Conservation (phyloP, 1,139 yeast species). For the Blastobotrys elegans region DNA sequence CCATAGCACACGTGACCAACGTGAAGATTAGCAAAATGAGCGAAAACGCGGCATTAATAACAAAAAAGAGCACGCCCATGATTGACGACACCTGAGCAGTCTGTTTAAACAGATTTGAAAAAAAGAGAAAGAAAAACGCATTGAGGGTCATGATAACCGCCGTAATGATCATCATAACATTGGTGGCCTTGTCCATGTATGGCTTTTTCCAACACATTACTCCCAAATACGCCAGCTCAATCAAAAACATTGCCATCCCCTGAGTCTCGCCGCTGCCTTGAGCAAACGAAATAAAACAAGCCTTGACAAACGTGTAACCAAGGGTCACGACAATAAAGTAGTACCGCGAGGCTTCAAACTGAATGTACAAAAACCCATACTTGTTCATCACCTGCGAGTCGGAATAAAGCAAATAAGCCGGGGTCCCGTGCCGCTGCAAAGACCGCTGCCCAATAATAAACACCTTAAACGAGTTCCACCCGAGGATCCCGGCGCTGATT, state of each 20-base stretch:
- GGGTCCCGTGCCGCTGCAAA: conserved; percentile 66
- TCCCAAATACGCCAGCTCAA: conserved; percentile 67
- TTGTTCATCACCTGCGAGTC: conserved; percentile 73
- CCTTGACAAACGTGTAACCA: conserved; percentile 63
- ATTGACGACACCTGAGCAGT: conserved; percentile 86
- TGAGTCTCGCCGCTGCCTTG: conserved; percentile 77
- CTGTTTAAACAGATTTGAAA: conserved; percentile 78
- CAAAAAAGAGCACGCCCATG: conserved; percentile 85
- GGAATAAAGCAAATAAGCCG: conserved; percentile 85
- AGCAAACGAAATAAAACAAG: conserved; percentile 79
- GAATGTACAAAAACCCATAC: conserved; percentile 88
- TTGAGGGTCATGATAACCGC: conserved; percentile 72
- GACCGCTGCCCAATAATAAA: conserved; percentile 67
- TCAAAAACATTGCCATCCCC: conserved; percentile 68
- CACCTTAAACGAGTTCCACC: conserved; percentile 71
- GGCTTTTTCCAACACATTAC: conserved; percentile 71
- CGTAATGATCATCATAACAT: conserved; percentile 80
- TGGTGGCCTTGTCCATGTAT: conserved; percentile 89
- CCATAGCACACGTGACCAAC: conserved; percentile 78
- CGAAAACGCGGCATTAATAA: conserved; percentile 86
- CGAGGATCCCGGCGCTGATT: conserved; percentile 52
- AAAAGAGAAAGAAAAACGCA: conserved; percentile 81
- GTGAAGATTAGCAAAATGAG: conserved; percentile 68
- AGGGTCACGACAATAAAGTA: conserved; percentile 69
- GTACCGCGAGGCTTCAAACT: conserved; percentile 77